phyloP scores from a whole-genome alignment of 2,329 filamentous ascomycete species.

The Colletotrichum simmondsii region DNA sequence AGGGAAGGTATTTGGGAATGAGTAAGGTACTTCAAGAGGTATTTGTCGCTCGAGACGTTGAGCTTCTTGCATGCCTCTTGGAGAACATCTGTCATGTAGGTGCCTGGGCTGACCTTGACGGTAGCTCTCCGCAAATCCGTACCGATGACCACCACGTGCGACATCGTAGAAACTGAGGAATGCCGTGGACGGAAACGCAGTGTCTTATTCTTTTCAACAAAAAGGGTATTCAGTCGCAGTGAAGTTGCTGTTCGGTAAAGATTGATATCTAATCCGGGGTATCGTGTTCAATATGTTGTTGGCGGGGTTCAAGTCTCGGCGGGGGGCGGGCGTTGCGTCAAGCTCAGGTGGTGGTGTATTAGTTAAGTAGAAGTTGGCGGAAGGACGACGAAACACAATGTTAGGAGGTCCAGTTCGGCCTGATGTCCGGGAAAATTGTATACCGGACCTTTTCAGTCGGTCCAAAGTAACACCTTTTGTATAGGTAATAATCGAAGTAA shows the following conservation, averaged over 20 bases:
- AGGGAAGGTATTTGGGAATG: background rate
- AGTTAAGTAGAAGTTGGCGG: slow-evolving; percentile 20
- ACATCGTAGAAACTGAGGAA: slow-evolving; percentile 61
- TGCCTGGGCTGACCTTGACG: slow-evolving; percentile 85
- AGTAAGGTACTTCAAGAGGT: slow-evolving; percentile 78
- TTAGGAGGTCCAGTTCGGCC: background rate
- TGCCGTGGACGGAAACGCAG: background rate
- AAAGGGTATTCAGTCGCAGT: background rate
- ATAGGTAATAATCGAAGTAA: background rate
- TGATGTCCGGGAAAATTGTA: background rate
- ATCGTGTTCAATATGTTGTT: slow-evolving; percentile 9
- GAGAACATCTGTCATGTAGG: slow-evolving; percentile 85
- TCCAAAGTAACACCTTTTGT: background rate
- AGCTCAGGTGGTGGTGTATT: slow-evolving; percentile 17
- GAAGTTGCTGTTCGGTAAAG: background rate
- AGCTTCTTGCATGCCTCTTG: slow-evolving; percentile 90
- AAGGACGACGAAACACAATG: slow-evolving; percentile 1
- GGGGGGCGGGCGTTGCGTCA: slow-evolving; percentile 24
- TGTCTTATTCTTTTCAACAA: too few species aligned
- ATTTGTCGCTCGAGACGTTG: slow-evolving; percentile 76
- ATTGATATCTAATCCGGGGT: background rate
- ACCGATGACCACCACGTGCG: slow-evolving; percentile 89
- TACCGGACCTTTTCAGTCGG: background rate
- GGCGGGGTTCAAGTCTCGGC: slow-evolving; percentile 27
- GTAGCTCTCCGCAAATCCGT: slow-evolving; percentile 80